Conservation (phyloP, 305 asterid species). For the Ilex paraguariensis region DNA sequence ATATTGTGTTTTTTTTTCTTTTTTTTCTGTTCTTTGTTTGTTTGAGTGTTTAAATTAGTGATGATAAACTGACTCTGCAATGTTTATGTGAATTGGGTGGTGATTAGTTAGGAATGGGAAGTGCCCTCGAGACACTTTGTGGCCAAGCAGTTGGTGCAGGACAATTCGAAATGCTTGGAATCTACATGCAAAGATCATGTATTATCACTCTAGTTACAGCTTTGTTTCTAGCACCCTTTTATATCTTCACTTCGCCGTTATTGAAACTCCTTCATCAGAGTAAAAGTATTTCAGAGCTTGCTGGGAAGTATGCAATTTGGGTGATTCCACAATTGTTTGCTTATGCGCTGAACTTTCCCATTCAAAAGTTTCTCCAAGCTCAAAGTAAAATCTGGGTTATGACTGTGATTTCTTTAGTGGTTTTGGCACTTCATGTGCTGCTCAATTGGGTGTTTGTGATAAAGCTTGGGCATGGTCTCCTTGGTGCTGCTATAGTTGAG, state of each 20-base stretch:
- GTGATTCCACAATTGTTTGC: slow-evolving; percentile 30
- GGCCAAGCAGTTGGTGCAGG: slow-evolving; percentile 41
- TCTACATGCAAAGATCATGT: slow-evolving; percentile 36
- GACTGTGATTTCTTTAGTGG: slow-evolving; percentile 20
- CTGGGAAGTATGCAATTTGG: slow-evolving; percentile 29
- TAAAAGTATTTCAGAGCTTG: slow-evolving; percentile 19
- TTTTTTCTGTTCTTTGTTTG: no score
- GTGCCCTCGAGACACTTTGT: slow-evolving; percentile 34
- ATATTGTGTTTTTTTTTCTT: no score
- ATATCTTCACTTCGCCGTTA: slow-evolving; percentile 22
- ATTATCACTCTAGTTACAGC: slow-evolving; percentile 22
- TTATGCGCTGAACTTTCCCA: slow-evolving; percentile 28
- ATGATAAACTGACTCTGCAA: neutral
- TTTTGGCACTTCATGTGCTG: slow-evolving; percentile 23
- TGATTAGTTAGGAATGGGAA: slow-evolving; percentile 34
- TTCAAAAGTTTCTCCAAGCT: slow-evolving; percentile 32
- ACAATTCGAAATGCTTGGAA: slow-evolving; percentile 28
- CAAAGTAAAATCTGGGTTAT: slow-evolving; percentile 33
- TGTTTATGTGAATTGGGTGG: neutral
- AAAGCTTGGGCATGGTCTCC: slow-evolving; percentile 20
- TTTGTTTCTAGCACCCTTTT: slow-evolving; percentile 21
- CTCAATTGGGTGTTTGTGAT: slow-evolving; percentile 24
- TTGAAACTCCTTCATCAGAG: slow-evolving; percentile 19
- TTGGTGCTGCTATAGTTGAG: slow-evolving; percentile 35
- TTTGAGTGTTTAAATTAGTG: neutral